Evolutionary conservation across 192 early-diverging fungal species (phyloP), one percentile per base, ranked within the genome.

Genomic region (Martensiomyces pterosporus): DNA sequence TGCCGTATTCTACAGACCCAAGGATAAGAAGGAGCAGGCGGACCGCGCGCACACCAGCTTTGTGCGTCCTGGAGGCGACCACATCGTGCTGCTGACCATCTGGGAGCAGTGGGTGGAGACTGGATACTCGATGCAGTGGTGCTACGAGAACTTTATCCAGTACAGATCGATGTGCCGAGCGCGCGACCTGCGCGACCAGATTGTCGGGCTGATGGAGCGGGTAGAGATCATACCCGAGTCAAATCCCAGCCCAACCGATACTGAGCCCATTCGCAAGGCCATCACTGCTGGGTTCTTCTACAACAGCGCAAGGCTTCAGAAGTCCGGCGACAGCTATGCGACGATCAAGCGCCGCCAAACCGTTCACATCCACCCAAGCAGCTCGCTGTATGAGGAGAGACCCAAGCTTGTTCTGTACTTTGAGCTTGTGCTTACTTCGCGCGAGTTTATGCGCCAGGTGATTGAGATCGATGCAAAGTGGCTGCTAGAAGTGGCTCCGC

Each of bases 121-220:
- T 5, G 88, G 90, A 43, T 99, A 89, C 65, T 91, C 88, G 39
- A 86, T 86, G 57, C 80, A 86, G 48, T 99, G 94, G 94, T 99
- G 96, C 73, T 86, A 86, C 61, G 96, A 99, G 56, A 97, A 99
- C 64, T 99, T 87, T 75, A 85, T 99, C 45, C 93, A 97, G 57
- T 82, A 91, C 49, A 78, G 89, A 15, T 88, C 94, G 22, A 83
- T 99, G 82, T 85, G 85, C 24, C 80, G 90, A 14, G 94, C 89
- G 2, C 82, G 90, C 48, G 91, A 94, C 61, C 79, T 99, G 17
- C 83, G 96, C 2, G 94, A 99, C 49, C 96, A 99, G 70, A 78
- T 99, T 45, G 79, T 93, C 13, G 82, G 82, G 4, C 65, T 99
- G 29, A 86, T 96, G 82, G 96, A 97, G 52, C 82, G 94, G 19